Conservation (phyloP, 148 eudicot species). For the Arctostaphylos glauca region DNA sequence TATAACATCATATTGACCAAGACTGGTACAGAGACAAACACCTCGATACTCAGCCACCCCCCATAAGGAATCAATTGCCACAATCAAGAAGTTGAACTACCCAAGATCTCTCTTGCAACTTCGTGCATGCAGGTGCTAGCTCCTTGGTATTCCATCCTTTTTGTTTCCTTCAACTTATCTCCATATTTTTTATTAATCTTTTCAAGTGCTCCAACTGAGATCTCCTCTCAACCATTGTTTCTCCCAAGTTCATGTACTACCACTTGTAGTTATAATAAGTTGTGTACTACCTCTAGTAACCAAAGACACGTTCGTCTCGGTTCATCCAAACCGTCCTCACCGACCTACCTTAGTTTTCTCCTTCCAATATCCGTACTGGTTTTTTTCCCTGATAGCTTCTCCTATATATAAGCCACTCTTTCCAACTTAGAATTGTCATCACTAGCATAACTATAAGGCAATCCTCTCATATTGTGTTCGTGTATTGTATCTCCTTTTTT, state of each 20-base stretch:
- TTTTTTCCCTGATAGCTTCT: constrained; percentile 13
- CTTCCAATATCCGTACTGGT: constrained; percentile 1
- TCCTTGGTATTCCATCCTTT: neutral
- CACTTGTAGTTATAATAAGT: neutral
- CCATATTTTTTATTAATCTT: neutral
- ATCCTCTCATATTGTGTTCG: neutral
- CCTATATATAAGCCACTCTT: constrained; percentile 30
- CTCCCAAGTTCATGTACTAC: neutral
- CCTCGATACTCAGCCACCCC: neutral
- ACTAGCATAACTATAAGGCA: neutral
- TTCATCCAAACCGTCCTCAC: constrained; percentile 24
- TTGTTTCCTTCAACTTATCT: neutral
- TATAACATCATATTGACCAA: neutral
- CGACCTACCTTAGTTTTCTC: constrained; percentile 22
- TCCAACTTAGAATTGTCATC: constrained; percentile 11
- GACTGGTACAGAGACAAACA: neutral
- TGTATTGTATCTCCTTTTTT: neutral
- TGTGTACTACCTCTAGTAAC: neutral
- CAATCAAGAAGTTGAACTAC: neutral
- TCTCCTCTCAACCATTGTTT: neutral
- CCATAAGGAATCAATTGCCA: neutral
- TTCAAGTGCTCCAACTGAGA: neutral
- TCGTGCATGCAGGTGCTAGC: neutral
- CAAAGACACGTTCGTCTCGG: neutral
- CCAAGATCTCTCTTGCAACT: constrained; percentile 2